A percentile compares a stretch with the other conserved stretches of the same genome.
Conservation (phyloP, 495 filamentous ascomycete genomes). For the Aspergillus bridgeri region DNA sequence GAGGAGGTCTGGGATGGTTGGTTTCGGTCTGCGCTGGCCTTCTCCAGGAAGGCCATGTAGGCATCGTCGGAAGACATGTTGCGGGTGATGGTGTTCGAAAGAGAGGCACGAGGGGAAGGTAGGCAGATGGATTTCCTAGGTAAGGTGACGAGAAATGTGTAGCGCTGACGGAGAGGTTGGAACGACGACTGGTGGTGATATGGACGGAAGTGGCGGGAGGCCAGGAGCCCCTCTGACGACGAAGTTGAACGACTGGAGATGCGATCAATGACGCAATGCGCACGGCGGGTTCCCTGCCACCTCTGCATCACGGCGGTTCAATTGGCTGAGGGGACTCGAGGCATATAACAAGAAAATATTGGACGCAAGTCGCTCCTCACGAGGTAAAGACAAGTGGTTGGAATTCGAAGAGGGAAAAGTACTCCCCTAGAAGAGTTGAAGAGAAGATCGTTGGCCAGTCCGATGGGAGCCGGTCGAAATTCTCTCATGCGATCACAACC, state of each 20-base stretch:
- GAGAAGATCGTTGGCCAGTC: not conserved
- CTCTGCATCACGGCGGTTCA: not conserved
- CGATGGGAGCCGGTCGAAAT: not conserved
- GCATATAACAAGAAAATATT: not conserved
- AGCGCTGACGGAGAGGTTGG: not conserved
- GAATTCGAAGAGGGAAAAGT: not conserved
- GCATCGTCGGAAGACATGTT: slow-evolving; percentile 74
- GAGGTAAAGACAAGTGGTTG: too few species aligned
- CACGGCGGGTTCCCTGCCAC: slow-evolving; percentile 14
- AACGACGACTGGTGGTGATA: slow-evolving; percentile 7
- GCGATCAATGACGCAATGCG: slow-evolving; percentile 44
- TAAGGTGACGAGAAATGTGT: slow-evolving; percentile 13
- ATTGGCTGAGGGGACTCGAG: too few species aligned
- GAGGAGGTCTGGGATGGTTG: slow-evolving; percentile 26
- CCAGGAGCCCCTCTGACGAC: slow-evolving; percentile 9
- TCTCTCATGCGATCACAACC: too few species aligned
- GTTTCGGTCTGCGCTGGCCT: slow-evolving; percentile 66
- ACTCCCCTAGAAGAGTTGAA: not conserved
- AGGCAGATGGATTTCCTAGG: slow-evolving; percentile 1
- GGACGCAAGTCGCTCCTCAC: too few species aligned
- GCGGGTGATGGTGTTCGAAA: slow-evolving; percentile 22
- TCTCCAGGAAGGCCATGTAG: slow-evolving; percentile 78
- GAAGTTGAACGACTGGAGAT: slow-evolving; percentile 19
- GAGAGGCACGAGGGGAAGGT: slow-evolving; percentile 2
- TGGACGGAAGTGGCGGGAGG: slow-evolving; percentile 2